A percentile compares a stretch with the other conserved stretches of the same genome.
Evolutionary conservation across 176 grass and related monocot genomes (phyloP).

Genomic region (Aegilops tauschii): DNA sequence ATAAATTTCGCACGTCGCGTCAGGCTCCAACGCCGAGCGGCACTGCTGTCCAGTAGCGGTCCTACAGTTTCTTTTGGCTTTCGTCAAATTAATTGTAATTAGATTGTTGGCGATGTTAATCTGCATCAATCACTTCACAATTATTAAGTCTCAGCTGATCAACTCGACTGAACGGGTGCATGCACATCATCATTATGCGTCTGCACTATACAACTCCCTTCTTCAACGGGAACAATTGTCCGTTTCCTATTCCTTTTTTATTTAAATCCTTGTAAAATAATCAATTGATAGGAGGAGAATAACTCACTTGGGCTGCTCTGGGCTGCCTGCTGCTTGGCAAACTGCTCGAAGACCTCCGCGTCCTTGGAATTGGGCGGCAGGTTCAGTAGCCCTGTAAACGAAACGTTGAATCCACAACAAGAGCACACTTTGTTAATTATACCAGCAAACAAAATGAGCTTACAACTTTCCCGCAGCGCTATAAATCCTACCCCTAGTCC

Average conservation of each 20-base stretch:
- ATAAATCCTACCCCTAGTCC: no score
- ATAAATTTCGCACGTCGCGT: not conserved
- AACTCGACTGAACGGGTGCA: not conserved
- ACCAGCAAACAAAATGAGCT: no score
- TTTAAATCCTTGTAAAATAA: no score
- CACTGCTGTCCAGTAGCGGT: not conserved
- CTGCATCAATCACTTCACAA: not conserved
- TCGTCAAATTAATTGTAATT: not conserved
- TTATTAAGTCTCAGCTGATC: not conserved
- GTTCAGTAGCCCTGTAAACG: constrained; percentile 41
- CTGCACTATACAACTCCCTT: not conserved
- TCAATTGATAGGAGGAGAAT: not conserved
- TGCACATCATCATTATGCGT: not conserved
- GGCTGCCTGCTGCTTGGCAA: constrained; percentile 13
- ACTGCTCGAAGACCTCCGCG: constrained; percentile 53
- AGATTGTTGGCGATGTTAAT: not conserved
- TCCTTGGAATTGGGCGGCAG: constrained; percentile 51
- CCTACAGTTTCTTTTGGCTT: not conserved
- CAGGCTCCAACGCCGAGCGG: not conserved
- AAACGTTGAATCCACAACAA: not conserved
- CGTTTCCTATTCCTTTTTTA: not conserved
- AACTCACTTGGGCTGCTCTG: constrained; percentile 21
- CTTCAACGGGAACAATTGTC: not conserved
- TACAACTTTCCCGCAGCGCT: no score
- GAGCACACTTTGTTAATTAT: not conserved